Conservation (phyloP, 768 basidiomycete species). For the Cubamyces sp. region DNA sequence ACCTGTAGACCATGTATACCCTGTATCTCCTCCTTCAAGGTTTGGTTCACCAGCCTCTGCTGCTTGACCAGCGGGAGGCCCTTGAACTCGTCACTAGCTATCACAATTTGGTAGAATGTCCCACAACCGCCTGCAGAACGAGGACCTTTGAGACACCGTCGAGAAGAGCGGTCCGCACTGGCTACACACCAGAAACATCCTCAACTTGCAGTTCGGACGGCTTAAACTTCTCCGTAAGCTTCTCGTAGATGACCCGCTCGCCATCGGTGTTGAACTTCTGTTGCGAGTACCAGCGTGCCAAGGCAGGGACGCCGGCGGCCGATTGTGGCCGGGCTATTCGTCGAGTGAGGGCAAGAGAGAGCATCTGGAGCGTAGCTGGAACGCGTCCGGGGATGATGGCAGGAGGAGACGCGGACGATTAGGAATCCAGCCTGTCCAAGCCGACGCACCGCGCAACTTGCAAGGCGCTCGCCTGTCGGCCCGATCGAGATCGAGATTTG, state of each 20-base stretch:
- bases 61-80: constrained; percentile 90
- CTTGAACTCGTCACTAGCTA: constrained; percentile 84
- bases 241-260: constrained; percentile 72
- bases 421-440: constrained; percentile 1
- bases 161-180: background rate
- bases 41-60: constrained; percentile 86
- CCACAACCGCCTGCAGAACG: constrained; percentile 83
- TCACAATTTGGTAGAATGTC: constrained; percentile 92
- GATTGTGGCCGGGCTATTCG: constrained; percentile 22
- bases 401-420: constrained; percentile 10
- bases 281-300: constrained; percentile 17
- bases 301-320: constrained; percentile 1
- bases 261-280: constrained; percentile 46
- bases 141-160: too few relatives aligned
- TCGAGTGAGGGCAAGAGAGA: constrained; percentile 31
- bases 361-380: constrained; percentile 28
- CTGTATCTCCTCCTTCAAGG: constrained; percentile 86
- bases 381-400: background rate
- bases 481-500: constrained; percentile 10
- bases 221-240: constrained; percentile 74
- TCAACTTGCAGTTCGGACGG: constrained; percentile 84
- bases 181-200: constrained; percentile 83
- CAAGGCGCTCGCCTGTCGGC: too few relatives aligned
- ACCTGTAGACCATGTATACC: constrained; percentile 96
- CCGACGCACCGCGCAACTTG: too few relatives aligned